Base-by-base conservation (phyloP, 345 rosid genomes). In the Eutrema japonicum region DNA sequence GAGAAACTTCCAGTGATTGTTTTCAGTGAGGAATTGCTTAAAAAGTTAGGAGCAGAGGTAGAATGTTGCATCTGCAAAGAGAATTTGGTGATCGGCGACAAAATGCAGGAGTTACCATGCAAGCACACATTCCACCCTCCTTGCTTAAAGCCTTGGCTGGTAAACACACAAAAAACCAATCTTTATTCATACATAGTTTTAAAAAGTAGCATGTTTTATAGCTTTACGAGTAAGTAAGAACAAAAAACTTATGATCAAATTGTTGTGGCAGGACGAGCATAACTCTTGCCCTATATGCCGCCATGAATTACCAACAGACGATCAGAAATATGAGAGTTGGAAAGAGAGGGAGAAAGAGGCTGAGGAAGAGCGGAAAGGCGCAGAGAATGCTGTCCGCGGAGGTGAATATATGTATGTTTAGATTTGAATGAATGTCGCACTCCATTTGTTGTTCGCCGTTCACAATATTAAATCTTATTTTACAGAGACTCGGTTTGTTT, bases 121-220 rank as follows among this genome's bases (percentile, higher is more conserved):
- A 80, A 90, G 78, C 99, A 92, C 75, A 86, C 86, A 0, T 92
- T 84, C 67, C 96, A 95, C 77, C 99, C 99, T 73, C 91, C 96
- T 56, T 95, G 99, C 82, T 74, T 88, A 65, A 95, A 95, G 85
- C 99, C 97, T 47, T 94, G 98, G 98, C 96, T 94, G 96, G 99
- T 94, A 82, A 54, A 29, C 12, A 29, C 12, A 72, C 46, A 47
- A 56, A 35, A 10, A 40, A 62, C 33, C 68, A 70, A 13, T 49
- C 26, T 53, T 71, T 36, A 42, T 76, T 52, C 56, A 29, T 76
- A 52, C 57, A 18, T 37, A 48, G 2, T 49, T 30, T 10, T 2
- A 16, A 1, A 52, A 9, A 53, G 8, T 49, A 63, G 41, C 26
- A 33, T 56, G 56, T 1, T n/a, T 47, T 51, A 9, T 54, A 32